Evolutionary conservation across 1,284 basidiomycete species (phyloP).

Genomic region (Puccinia hordei): DNA sequence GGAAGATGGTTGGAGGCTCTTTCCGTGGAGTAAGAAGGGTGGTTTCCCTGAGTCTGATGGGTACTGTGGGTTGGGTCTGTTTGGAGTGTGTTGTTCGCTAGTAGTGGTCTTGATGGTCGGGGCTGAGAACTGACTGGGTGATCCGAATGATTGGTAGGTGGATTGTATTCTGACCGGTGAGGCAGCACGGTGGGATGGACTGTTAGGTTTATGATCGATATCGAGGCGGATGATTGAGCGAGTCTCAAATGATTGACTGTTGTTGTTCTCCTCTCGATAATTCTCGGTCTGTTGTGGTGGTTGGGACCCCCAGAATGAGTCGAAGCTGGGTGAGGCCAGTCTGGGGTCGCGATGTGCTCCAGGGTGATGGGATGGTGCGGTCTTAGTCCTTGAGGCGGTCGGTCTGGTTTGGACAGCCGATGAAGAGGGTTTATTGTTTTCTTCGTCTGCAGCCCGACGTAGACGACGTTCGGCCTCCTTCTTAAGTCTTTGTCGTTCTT

Average conservation of each 20-base stretch:
- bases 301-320: conserved; percentile 15
- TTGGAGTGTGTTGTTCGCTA: background rate
- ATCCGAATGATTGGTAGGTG: conserved; percentile 46
- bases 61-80: background rate
- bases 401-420: too few relatives aligned
- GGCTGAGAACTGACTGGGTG: conserved; percentile 27
- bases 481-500: conserved; percentile 61
- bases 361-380: conserved; percentile 29
- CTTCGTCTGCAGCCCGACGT: conserved; percentile 50
- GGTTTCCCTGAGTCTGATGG: conserved; percentile 15
- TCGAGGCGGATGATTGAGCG: background rate
- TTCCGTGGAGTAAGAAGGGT: conserved; percentile 1
- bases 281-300: background rate
- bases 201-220: background rate
- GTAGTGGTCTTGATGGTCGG: background rate
- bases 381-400: conserved; percentile 28
- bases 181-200: background rate
- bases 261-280: background rate
- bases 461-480: conserved; percentile 49
- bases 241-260: background rate
- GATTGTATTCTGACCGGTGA: conserved; percentile 36
- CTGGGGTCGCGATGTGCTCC: conserved; percentile 6
- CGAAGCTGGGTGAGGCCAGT: conserved; percentile 21
- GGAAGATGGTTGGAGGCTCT: background rate
- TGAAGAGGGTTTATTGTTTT: background rate